Base-by-base conservation (phyloP, 345 rosid genomes). In the Pugionium dolabratum region DNA sequence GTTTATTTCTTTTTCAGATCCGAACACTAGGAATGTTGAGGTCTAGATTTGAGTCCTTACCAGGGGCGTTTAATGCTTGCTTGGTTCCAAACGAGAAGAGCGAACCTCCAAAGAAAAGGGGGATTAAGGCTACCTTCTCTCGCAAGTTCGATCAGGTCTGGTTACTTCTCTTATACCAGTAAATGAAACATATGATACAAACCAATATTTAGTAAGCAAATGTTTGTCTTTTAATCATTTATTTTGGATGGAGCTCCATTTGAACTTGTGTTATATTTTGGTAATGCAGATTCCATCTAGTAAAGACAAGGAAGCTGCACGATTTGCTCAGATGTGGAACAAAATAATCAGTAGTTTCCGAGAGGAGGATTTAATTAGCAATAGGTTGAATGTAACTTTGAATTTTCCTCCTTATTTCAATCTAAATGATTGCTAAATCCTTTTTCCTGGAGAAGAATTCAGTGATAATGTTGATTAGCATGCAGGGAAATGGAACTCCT, bases 291-390 rank as follows among this genome's bases (percentile, higher is more conserved):
- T 69, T 31, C 68, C 81, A 36, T 63, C 83, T 42, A 76, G 76
- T 39, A 69, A 74, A 70, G 82, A 72, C 55, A 76, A 74, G 55
- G 76, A 74, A 33, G 77, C 78, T 4, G 80, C 84, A 11, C 79
- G 75, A 65, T 83, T 83, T 70, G 84, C 87, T 51, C 84, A 80
- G 64, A 76, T 83, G 81, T 83, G 84, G 85, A 83, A 83, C 76
- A 72, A 69, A 61, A 81, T 83, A 28, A 83, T 83, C 44, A 83
- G 73, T 72, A 83, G 84, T 69, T 80, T 80, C 75, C 68, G 87
- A 48, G 84, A 83, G 27, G 87, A 83, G 57, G 86, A 80, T 79
- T 69, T 83, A 47, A 83, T 83, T 55, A 76, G 69, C 67, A 35
- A 80, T 33, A 79, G 84, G 87, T 79, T 72, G 36, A 66, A 62